Conservation (phyloP, 2,329 filamentous ascomycete species). For the Pseudophaeomoniella oleicola region DNA sequence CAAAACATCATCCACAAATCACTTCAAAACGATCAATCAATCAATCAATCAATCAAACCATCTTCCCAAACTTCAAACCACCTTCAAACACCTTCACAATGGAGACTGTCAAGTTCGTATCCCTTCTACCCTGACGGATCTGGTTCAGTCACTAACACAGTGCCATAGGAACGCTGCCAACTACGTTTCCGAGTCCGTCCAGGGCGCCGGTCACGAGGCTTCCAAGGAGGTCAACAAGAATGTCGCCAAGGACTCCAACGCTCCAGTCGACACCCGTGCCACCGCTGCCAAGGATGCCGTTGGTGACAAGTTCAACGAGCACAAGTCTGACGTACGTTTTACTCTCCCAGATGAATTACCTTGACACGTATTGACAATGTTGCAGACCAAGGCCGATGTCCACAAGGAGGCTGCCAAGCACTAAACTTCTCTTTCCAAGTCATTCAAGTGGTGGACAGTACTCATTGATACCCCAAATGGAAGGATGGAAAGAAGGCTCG, state of each 20-base stretch:
- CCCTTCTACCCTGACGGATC: conserved; percentile 3
- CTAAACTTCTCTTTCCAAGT: conserved; percentile 5
- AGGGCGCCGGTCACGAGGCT: conserved; percentile 39
- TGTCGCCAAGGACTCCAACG: conserved; percentile 47
- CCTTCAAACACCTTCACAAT: conserved; percentile 9
- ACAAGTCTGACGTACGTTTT: conserved; percentile 30
- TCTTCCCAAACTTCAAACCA: background rate
- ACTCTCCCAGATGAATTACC: background rate
- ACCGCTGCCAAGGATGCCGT: conserved; percentile 37
- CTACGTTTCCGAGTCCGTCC: conserved; percentile 52
- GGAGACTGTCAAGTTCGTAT: conserved; percentile 12
- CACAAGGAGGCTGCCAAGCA: conserved; percentile 13
- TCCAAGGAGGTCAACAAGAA: conserved; percentile 59
- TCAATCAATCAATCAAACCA: conserved; percentile 5
- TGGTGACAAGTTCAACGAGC: conserved; percentile 38
- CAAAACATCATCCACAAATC: too few relatives aligned
- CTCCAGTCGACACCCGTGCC: conserved; percentile 37
- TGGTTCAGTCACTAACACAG: conserved; percentile 2
- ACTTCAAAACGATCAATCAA: too few relatives aligned
- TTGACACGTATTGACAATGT: conserved; percentile 3
- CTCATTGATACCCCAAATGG: too few relatives aligned
- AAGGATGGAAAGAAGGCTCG: too few relatives aligned
- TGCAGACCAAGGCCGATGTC: conserved; percentile 11
- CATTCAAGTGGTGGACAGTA: too few relatives aligned
- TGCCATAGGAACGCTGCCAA: conserved; percentile 43